phyloP scores from a whole-genome alignment of 176 grass and related monocot species.

The Cenchrus fungigraminus region DNA sequence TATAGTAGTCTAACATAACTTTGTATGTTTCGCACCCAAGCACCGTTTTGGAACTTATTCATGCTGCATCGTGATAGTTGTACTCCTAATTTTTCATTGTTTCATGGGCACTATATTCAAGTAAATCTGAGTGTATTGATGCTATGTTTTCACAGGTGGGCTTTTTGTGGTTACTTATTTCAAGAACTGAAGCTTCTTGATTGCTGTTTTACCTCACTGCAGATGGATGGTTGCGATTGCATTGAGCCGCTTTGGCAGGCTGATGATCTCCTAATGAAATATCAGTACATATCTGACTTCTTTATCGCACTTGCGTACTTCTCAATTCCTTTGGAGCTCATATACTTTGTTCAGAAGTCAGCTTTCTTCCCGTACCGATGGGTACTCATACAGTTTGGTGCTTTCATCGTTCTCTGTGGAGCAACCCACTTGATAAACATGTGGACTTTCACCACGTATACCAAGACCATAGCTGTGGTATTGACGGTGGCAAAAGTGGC shows the following conservation, averaged over 20 bases:
- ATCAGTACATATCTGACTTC: constrained; percentile 95
- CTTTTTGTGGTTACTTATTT: constrained; percentile 17
- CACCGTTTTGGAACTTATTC: background rate
- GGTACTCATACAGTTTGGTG: constrained; percentile 91
- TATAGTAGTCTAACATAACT: background rate
- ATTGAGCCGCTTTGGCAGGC: constrained; percentile 77
- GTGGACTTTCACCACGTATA: constrained; percentile 76
- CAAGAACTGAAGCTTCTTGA: constrained; percentile 24
- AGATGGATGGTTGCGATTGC: constrained; percentile 87
- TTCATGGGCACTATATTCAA: background rate
- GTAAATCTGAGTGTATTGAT: constrained; percentile 20
- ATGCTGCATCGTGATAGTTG: background rate
- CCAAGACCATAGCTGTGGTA: constrained; percentile 62
- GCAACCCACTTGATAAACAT: constrained; percentile 83
- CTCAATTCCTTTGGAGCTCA: constrained; percentile 92
- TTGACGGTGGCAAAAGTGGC: constrained; percentile 65
- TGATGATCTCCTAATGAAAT: constrained; percentile 91
- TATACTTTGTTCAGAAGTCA: constrained; percentile 90
- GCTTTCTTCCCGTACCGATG: constrained; percentile 77
- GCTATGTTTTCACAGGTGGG: constrained; percentile 25
- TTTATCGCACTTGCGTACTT: constrained; percentile 89
- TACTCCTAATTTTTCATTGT: background rate
- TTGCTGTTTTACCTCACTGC: constrained; percentile 6
- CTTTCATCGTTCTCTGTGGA: constrained; percentile 89
- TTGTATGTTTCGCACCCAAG: background rate